phyloP scores from a whole-genome alignment of 148 eudicot species.

The Fagopyrum tataricum region DNA sequence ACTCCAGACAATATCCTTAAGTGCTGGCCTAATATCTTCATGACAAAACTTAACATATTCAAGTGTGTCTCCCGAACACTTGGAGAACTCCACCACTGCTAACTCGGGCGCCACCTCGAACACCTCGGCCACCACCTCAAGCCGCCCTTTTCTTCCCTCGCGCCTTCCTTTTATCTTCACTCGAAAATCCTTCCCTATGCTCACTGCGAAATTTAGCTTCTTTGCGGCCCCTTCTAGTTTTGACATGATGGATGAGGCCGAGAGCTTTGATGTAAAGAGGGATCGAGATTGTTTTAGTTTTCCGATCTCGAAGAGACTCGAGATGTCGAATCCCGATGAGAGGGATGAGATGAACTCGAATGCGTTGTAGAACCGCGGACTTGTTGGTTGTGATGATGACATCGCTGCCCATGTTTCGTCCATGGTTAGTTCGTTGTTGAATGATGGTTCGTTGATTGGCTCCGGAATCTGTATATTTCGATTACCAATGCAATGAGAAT shows the following conservation, averaged over 20 bases:
- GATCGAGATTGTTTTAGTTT: constrained; percentile 32
- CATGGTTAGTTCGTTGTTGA: not conserved
- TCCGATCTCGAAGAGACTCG: constrained; percentile 55
- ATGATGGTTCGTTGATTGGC: not conserved
- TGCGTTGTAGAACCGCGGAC: constrained; percentile 68
- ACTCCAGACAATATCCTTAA: constrained; percentile 83
- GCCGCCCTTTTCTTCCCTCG: constrained; percentile 68
- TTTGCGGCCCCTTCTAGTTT: constrained; percentile 42
- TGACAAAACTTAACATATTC: constrained; percentile 78
- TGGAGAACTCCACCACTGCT: constrained; percentile 78
- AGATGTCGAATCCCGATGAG: constrained; percentile 85
- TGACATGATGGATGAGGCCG: constrained; percentile 38
- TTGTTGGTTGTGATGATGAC: not conserved
- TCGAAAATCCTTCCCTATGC: constrained; percentile 34
- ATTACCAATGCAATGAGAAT: not conserved
- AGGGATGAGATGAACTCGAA: constrained; percentile 82
- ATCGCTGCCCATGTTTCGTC: not conserved
- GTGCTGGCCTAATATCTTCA: constrained; percentile 67
- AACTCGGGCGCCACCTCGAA: constrained; percentile 83
- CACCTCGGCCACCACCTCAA: constrained; percentile 65
- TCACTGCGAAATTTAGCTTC: constrained; percentile 37
- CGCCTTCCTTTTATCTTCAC: constrained; percentile 45
- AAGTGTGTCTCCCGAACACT: constrained; percentile 71
- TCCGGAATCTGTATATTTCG: not conserved
- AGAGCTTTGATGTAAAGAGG: constrained; percentile 53